phyloP scores from a whole-genome alignment of 176 grass and related monocot genomes.

The Oryza australiensis region DNA sequence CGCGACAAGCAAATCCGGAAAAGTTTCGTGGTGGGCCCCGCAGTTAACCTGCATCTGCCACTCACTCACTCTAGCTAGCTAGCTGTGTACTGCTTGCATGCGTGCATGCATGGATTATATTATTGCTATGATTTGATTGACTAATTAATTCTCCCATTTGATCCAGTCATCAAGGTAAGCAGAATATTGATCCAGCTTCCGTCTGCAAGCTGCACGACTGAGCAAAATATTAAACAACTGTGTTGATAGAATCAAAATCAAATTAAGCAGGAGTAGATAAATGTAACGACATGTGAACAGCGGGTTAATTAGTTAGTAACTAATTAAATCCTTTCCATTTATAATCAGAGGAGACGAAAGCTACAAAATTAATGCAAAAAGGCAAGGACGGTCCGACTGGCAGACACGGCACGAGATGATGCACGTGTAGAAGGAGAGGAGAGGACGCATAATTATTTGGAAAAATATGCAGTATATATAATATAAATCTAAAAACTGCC shows the following conservation, averaged over 20 bases:
- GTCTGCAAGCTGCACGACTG: background rate
- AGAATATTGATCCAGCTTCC: background rate
- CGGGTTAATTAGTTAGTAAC: background rate
- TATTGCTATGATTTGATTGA: too few species aligned
- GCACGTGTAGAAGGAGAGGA: background rate
- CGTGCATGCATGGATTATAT: background rate
- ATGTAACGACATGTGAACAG: background rate
- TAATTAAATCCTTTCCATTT: background rate
- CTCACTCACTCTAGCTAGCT: too few species aligned
- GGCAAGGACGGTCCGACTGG: too few species aligned
- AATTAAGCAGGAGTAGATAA: background rate
- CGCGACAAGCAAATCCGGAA: background rate
- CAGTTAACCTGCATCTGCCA: background rate
- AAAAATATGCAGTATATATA: too few species aligned
- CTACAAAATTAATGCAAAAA: too few species aligned
- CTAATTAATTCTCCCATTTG: background rate
- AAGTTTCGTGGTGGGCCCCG: background rate
- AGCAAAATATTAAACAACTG: background rate
- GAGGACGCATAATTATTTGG: too few species aligned
- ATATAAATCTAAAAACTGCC: too few species aligned
- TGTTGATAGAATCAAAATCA: background rate
- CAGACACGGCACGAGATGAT: background rate
- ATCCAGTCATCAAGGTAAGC: background rate
- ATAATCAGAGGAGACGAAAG: background rate
- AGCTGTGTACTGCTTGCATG: background rate